Conservation (phyloP, 495 filamentous ascomycete genomes). For the Neurospora sp. region DNA sequence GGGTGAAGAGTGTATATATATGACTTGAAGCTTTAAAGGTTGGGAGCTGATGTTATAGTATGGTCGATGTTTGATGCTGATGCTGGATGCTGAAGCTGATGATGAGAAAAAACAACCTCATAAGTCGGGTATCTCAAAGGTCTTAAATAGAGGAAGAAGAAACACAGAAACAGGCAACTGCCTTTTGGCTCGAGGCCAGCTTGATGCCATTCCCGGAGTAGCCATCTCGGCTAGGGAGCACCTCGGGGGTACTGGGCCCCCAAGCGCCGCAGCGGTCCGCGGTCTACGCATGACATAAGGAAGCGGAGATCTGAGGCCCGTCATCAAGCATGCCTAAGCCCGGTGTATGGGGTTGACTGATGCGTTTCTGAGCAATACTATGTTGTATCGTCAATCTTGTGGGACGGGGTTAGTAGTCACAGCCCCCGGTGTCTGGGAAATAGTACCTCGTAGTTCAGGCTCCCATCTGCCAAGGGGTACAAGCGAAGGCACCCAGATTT, state of each 20-base stretch:
- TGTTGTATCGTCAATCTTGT: neutral
- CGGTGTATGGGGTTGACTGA: neutral
- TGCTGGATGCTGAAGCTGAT: slow-evolving; percentile 22
- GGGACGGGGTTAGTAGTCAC: neutral
- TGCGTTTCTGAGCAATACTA: neutral
- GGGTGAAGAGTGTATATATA: slow-evolving; percentile 2
- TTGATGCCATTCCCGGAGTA: neutral
- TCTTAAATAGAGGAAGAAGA: slow-evolving; percentile 22
- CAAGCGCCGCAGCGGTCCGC: neutral
- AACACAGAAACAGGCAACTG: neutral
- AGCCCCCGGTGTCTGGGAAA: neutral
- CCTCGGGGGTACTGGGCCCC: neutral
- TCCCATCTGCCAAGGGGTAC: neutral
- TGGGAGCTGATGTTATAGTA: slow-evolving; percentile 2
- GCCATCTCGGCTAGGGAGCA: neutral
- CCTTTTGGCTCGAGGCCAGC: neutral
- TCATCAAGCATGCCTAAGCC: neutral
- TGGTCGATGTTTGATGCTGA: slow-evolving; percentile 8
- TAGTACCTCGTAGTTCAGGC: neutral
- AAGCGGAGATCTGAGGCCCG: neutral
- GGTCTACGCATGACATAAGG: neutral
- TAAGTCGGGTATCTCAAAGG: slow-evolving; percentile 7
- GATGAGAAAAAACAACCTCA: slow-evolving; percentile 9
- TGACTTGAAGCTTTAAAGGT: neutral
- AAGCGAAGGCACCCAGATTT: neutral